Evolutionary conservation across 1,284 basidiomycete genomes (phyloP).

Genomic region (Fistulinella staudtii): DNA sequence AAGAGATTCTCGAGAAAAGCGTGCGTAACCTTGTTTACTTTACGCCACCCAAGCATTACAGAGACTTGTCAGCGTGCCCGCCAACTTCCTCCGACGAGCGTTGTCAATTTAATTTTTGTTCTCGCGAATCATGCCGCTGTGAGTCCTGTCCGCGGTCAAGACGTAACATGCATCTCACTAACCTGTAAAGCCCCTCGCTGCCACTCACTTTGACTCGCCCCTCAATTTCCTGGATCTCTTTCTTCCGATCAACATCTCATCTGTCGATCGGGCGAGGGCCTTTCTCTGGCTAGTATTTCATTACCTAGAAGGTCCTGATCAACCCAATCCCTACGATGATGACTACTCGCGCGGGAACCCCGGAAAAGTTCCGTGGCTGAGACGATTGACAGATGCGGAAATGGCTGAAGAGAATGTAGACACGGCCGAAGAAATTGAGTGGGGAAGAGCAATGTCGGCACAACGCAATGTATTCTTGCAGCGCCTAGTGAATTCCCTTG

Average conservation of each 20-base stretch:
- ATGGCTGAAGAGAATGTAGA: conserved; percentile 62
- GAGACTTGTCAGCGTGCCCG: conserved; percentile 49
- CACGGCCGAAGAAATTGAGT: conserved; percentile 60
- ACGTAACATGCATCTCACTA: not conserved
- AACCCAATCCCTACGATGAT: conserved; percentile 65
- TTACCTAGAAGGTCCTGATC: conserved; percentile 62
- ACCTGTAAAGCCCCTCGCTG: conserved; percentile 55
- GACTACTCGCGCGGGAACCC: conserved; percentile 45
- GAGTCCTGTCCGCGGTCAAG: conserved; percentile 25
- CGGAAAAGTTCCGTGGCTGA: conserved; percentile 55
- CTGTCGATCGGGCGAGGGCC: conserved; percentile 64
- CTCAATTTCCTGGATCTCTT: conserved; percentile 82
- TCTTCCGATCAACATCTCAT: conserved; percentile 67
- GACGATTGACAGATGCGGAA: conserved; percentile 47
- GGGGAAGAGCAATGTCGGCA: conserved; percentile 63
- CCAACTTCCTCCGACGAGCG: conserved; percentile 68
- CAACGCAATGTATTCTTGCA: conserved; percentile 62
- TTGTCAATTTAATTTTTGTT: conserved; percentile 65
- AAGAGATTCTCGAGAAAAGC: conserved; percentile 61
- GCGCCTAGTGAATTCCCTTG: conserved; percentile 48
- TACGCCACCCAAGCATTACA: not conserved
- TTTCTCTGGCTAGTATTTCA: conserved; percentile 80
- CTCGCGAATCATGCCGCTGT: conserved; percentile 67
- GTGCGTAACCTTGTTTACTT: conserved; percentile 38
- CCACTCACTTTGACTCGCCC: conserved; percentile 68